Evolutionary conservation across 371 early-diverging fungal species (phyloP), one percentile per base, ranked within the genome.

Genomic region (Thermomucor indicae-seudaticae): DNA sequence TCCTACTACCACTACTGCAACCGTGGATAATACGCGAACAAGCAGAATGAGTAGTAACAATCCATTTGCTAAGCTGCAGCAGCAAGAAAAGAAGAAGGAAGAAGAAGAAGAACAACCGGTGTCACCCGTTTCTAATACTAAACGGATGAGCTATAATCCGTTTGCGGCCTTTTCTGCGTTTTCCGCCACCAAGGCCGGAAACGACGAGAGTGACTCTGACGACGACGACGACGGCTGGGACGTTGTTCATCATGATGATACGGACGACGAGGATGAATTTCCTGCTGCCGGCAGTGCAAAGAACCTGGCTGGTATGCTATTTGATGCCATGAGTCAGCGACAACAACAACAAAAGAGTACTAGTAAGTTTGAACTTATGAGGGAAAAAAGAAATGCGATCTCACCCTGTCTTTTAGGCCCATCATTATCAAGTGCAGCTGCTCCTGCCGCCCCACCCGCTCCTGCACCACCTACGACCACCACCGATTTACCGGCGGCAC

Each of bases 231-330:
- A 71, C 43, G 67, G 67, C 43, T 68, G 72, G 65, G 69, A 64
- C 41, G 65, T 51, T 47, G 60, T 53, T 12, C 51, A 70, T 49
- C 49, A 67, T 38, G 62, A 70, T 28, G 67, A 66, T 40, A 62
- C 65, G 3, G 70, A 71, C 22, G 65, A 75, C 44, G 72, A 75
- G 48, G 51, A 58, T 8, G 70, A 73, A 31, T 73, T 73, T 50
- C 75, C 75, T 51, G 75, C 75, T 44, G 75, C 75, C 23, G 75
- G 75, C 23, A 71, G 70, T 45, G 75, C 75, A 7, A 75, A 71
- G 45, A 71, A 71, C 23, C 49, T 75, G 31, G 75, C 75, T 27
- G 67, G 70, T 27, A 63, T 54, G 48, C 46, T 75, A 17, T 75
- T 75, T 43, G 62, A 57, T 52, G 72, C 65, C 8, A 64, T 71